A percentile compares a stretch with the other conserved stretches of the same genome.
Conservation (phyloP, 2,329 filamentous ascomycete species). For the Trichophyton simii region DNA sequence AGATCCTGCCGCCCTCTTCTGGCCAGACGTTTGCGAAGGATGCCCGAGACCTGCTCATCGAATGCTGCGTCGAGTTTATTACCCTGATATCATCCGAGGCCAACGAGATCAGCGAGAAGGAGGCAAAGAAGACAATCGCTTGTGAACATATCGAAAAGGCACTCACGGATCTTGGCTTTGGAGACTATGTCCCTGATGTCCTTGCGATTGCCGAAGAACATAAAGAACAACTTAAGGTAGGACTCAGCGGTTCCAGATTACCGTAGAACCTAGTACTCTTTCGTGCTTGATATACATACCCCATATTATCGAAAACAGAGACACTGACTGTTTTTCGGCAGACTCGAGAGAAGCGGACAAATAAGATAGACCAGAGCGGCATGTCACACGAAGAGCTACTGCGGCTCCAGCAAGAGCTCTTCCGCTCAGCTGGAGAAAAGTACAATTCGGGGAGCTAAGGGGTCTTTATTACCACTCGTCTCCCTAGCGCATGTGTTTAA, state of each 20-base stretch:
- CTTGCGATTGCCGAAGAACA: conserved; percentile 78
- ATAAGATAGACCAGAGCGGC: conserved; percentile 91
- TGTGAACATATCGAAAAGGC: conserved; percentile 96
- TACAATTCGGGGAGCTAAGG: conserved; percentile 41
- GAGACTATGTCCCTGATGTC: conserved; percentile 81
- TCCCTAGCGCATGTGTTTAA: neutral
- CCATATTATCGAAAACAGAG: neutral
- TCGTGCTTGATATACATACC: too few relatives aligned
- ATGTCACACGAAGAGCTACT: conserved; percentile 83
- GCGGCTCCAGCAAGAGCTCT: conserved; percentile 79
- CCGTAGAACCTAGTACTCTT: too few relatives aligned
- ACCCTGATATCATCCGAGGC: conserved; percentile 96
- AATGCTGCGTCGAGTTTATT: conserved; percentile 98
- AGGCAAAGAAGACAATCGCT: conserved; percentile 97
- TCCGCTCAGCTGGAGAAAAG: conserved; percentile 65
- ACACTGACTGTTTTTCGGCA: conserved; percentile 26
- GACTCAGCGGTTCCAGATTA: conserved; percentile 16
- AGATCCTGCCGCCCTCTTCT: conserved; percentile 67
- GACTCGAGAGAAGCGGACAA: conserved; percentile 92
- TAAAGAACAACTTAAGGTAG: conserved; percentile 82
- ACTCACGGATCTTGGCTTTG: conserved; percentile 80
- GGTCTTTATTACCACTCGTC: neutral
- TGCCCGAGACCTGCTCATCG: conserved; percentile 85
- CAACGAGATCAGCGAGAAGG: conserved; percentile 97
- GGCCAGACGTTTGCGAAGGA: conserved; percentile 89